phyloP scores from a whole-genome alignment of 331 rosid species.

The Rhamnella rubrinervis region DNA sequence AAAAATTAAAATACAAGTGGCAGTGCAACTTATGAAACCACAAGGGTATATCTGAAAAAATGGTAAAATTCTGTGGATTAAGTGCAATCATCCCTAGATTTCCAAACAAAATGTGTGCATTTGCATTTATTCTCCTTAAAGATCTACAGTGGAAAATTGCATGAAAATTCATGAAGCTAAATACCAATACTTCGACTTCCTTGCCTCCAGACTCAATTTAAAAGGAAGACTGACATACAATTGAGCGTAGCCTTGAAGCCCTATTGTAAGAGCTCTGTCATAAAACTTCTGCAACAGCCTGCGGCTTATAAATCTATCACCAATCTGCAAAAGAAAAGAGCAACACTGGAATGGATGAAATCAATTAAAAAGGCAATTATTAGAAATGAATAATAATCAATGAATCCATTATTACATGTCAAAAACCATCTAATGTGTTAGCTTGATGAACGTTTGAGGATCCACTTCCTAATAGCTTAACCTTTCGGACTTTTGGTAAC shows the following conservation, averaged over 20 bases:
- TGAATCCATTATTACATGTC: too few relatives aligned
- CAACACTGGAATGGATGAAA: not conserved
- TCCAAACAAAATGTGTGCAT: not conserved
- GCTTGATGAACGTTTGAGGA: too few relatives aligned
- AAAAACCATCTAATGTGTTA: too few relatives aligned
- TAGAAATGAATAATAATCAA: not conserved
- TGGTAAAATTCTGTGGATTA: too few relatives aligned
- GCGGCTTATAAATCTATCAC: conserved; percentile 87
- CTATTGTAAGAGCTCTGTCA: conserved; percentile 80
- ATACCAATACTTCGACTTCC: not conserved
- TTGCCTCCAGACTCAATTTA: not conserved
- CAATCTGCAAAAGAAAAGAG: conserved; percentile 56
- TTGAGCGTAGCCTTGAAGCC: conserved; percentile 90
- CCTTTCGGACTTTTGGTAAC: too few relatives aligned
- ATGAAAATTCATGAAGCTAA: conserved; percentile 1
- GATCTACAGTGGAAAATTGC: not conserved
- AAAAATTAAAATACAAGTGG: too few relatives aligned
- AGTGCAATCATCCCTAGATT: not conserved
- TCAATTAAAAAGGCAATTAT: not conserved
- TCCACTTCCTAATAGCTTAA: too few relatives aligned
- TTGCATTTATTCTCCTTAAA: not conserved
- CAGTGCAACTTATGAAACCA: too few relatives aligned
- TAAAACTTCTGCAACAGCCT: conserved; percentile 78
- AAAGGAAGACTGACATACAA: conserved; percentile 56
- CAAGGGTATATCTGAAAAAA: too few relatives aligned